These are phyloP conservation scores for Karstenula rhodostoma DNA, from an alignment of 2,329 filamentous ascomycete species.

Conservation along the genomic window DNA sequence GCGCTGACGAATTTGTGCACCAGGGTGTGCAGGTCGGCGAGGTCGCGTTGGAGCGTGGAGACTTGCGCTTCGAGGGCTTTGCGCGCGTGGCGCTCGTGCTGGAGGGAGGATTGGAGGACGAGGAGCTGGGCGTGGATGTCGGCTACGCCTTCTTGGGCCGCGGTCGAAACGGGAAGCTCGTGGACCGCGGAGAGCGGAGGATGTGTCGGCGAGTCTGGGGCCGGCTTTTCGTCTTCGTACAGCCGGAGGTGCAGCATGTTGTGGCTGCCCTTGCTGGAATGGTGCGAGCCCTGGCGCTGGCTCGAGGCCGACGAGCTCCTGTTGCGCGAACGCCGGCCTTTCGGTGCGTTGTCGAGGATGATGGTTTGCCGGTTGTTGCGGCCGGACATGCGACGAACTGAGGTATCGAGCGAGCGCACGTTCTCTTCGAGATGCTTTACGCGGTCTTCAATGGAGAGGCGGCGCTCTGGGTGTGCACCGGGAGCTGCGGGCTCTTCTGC, in stretches of 20 bases:
- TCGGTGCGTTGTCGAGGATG: conserved; percentile 49
- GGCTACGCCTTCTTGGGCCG: background rate
- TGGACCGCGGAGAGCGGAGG: conserved; percentile 23
- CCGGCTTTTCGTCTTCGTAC: conserved; percentile 7
- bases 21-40: conserved; percentile 40
- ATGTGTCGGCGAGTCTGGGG: conserved; percentile 1
- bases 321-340: conserved; percentile 41
- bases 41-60: conserved; percentile 39
- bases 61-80: conserved; percentile 46
- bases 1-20: conserved; percentile 37
- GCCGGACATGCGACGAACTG: conserved; percentile 42
- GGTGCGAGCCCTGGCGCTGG: conserved; percentile 17
- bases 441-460: conserved; percentile 45
- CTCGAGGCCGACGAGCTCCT: conserved; percentile 34
- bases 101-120: conserved; percentile 36
- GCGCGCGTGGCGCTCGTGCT: conserved; percentile 43
- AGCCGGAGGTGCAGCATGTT: conserved; percentile 7
- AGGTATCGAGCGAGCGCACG: conserved; percentile 40
- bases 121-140: conserved; percentile 26
- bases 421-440: conserved; percentile 42
- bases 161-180: conserved; percentile 16
- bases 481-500: conserved; percentile 17
- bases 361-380: conserved; percentile 49
- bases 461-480: conserved; percentile 20
- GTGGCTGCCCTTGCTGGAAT: conserved; percentile 17